Base-by-base conservation (phyloP, 148 eudicot genomes). In the Euryodendron excelsum region DNA sequence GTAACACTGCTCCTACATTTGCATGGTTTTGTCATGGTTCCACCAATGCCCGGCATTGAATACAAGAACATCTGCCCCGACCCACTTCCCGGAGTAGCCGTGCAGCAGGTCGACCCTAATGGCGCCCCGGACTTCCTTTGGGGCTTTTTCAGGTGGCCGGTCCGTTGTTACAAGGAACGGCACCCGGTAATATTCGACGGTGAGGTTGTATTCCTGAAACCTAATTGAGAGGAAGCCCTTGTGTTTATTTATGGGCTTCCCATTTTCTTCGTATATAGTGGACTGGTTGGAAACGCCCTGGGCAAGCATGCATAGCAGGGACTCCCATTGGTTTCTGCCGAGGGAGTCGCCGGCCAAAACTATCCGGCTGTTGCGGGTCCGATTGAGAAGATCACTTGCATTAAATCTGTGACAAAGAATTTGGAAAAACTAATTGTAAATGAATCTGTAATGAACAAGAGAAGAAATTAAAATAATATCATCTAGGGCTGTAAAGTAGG, bases 31-130 rank as follows among this genome's bases (percentile, higher is more conserved):
- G 36, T 86, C 93, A 5, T 84, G 65, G 77, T 90, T 92, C 98
- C 97, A 92, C 98, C 98, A 94, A 30, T 94, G 98, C 7, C 94
- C 94, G 7, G 87, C 76, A 20, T 77, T 84, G 80, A 86, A 86
- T 3, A 86, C 74, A 18, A 82, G 80, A 64, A 82, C 70, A 68
- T 88, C 78, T 8, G 91, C 98, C 30, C 87, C 89, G 1, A 77
- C 78, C 98, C 98, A 94, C 75, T 84, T 87, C 6, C 56, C 37
- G 1, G 89, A 86, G 60, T 53, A 88, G 96, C 90, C 82, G 39
- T 94, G 96, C 20, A 94, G 90, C 79, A 82, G 69, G 69, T 91
- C 98, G 5, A 93, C 79, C 78, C 82, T 86, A 53, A 94, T 78
- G 36, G 80, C 75, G 0, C 97, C 87, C 14, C 78, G 55, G 17